phyloP scores from a whole-genome alignment of 495 filamentous ascomycete species.

The Penicillium flavigenum region DNA sequence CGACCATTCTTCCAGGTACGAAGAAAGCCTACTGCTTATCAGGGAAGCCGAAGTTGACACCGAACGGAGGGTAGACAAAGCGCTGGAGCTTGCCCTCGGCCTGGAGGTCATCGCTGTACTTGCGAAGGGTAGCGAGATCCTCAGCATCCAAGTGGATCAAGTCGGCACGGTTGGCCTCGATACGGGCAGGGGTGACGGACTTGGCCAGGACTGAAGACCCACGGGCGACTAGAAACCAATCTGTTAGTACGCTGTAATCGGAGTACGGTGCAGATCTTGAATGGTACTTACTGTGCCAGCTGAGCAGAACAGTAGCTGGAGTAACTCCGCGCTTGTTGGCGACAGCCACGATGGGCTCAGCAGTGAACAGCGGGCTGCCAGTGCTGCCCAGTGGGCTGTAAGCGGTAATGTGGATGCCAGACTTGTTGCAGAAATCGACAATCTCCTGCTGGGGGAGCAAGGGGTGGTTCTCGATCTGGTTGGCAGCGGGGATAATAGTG shows the following conservation, averaged over 20 bases:
- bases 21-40: slow-evolving; percentile 53
- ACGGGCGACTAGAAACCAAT: slow-evolving; percentile 55
- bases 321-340: slow-evolving; percentile 66
- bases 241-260: background rate
- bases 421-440: slow-evolving; percentile 68
- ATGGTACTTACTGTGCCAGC: slow-evolving; percentile 64
- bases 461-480: slow-evolving; percentile 88
- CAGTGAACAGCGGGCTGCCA: slow-evolving; percentile 68
- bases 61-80: slow-evolving; percentile 78
- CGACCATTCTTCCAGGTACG: background rate
- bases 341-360: slow-evolving; percentile 65
- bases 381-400: slow-evolving; percentile 79
- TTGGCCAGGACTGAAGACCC: slow-evolving; percentile 76
- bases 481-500: slow-evolving; percentile 71
- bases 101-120: slow-evolving; percentile 55
- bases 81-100: slow-evolving; percentile 61
- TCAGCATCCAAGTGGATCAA: slow-evolving; percentile 64
- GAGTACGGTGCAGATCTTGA: background rate
- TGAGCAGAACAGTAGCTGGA: slow-evolving; percentile 64
- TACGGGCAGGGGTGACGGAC: slow-evolving; percentile 71
- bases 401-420: slow-evolving; percentile 74
- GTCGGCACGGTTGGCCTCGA: slow-evolving; percentile 66
- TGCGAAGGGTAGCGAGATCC: slow-evolving; percentile 63
- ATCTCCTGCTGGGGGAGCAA: slow-evolving; percentile 82
- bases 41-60: slow-evolving; percentile 73